Conservation (phyloP, 1,284 basidiomycete species). For the Puccinia polysora region DNA sequence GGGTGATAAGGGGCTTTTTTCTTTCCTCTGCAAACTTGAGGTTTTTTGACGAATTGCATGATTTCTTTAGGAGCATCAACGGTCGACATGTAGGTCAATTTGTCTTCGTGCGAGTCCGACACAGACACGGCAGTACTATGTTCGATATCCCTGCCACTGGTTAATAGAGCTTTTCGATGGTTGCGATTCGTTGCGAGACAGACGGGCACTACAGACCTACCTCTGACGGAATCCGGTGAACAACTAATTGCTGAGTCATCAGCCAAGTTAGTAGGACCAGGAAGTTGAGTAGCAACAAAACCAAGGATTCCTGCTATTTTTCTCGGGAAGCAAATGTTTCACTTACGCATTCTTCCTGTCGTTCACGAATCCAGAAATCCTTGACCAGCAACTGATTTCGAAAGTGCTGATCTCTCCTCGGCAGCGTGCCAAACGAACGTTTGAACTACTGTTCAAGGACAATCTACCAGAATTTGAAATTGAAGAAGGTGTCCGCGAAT, state of each 20-base stretch:
- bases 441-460: conserved; percentile 65
- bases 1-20: not conserved
- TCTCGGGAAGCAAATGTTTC: conserved; percentile 40
- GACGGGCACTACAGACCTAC: conserved; percentile 83
- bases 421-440: conserved; percentile 74
- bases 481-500: conserved; percentile 47
- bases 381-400: conserved; percentile 74
- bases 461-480: conserved; percentile 23
- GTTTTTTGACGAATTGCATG: not conserved
- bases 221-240: conserved; percentile 75
- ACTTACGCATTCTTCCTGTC: not conserved
- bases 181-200: conserved; percentile 51
- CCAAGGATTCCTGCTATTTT: not conserved
- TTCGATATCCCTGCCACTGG: too few relatives aligned
- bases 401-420: conserved; percentile 77
- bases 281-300: conserved; percentile 60
- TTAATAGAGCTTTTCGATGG: not conserved
- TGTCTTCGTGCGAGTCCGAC: too few relatives aligned
- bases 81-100: conserved; percentile 37
- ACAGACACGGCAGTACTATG: too few relatives aligned
- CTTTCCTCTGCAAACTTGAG: too few relatives aligned
- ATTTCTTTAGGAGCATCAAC: conserved; percentile 23
- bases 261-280: conserved; percentile 65
- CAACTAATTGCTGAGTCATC: conserved; percentile 66
- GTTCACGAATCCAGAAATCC: conserved; percentile 59